Percentiles rank a stretch among this genome's conserved stretches.
phyloP scores from a whole-genome alignment of 2,329 filamentous ascomycete species.

The Cytospora paraplurivora region DNA sequence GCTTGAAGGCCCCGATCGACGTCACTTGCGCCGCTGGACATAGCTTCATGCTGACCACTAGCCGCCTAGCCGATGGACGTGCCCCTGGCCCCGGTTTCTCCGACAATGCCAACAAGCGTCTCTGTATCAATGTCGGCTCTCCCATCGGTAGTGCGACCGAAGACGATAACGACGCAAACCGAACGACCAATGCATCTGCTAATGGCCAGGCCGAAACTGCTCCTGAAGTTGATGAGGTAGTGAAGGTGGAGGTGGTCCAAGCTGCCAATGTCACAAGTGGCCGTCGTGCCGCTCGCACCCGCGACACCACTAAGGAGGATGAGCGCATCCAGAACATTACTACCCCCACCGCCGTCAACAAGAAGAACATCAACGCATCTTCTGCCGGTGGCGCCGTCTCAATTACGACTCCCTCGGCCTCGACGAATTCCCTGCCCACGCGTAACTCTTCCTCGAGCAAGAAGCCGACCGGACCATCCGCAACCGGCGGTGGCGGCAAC shows the following conservation, averaged over 20 bases:
- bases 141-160: constrained; percentile 14
- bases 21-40: constrained; percentile 7
- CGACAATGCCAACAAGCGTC: constrained; percentile 17
- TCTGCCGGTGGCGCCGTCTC: neutral
- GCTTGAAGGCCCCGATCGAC: neutral
- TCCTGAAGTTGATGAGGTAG: neutral
- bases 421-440: constrained; percentile 4
- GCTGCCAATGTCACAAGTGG: neutral
- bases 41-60: constrained; percentile 8
- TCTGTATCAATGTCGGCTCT: constrained; percentile 16
- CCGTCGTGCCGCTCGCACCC: neutral
- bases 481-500: neutral
- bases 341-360: neutral
- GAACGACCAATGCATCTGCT: neutral
- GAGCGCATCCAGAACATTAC: neutral
- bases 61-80: neutral
- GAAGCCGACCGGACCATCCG: constrained; percentile 12
- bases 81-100: neutral
- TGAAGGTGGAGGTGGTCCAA: neutral
- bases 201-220: neutral
- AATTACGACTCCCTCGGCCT: constrained; percentile 1
- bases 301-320: constrained; percentile 20
- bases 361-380: neutral
- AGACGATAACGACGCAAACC: constrained; percentile 4
- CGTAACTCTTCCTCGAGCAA: neutral